Evolutionary conservation across 2,329 filamentous ascomycete species (phyloP).

Genomic region (Alternaria sp.): DNA sequence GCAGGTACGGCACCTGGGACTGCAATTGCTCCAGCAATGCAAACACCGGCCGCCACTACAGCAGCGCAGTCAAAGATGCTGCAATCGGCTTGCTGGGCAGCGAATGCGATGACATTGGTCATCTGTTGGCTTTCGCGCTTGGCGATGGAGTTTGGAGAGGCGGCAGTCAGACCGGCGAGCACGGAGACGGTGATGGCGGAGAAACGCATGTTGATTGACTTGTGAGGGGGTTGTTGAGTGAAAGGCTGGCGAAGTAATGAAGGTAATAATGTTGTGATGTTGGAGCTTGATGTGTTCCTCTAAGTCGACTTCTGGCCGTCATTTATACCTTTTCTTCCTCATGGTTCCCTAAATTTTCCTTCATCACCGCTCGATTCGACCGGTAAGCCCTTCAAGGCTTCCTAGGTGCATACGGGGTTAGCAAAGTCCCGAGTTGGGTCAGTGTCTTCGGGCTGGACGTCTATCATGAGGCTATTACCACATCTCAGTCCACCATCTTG

Average conservation of each 20-base stretch:
- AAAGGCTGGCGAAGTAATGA: constrained; percentile 8
- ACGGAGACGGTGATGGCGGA: constrained; percentile 18
- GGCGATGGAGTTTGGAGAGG: constrained; percentile 17
- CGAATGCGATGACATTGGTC: constrained; percentile 15
- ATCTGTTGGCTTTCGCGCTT: constrained; percentile 17
- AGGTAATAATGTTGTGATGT: constrained; percentile 11
- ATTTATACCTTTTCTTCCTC: constrained; percentile 13
- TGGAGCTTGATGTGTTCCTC: constrained; percentile 7
- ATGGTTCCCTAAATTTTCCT: neutral
- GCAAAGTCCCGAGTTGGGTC: neutral
- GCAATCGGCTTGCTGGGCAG: constrained; percentile 16
- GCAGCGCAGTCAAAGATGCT: constrained; percentile 19
- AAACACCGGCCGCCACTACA: constrained; percentile 13
- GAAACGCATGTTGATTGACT: constrained; percentile 19
- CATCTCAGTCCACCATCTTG: neutral
- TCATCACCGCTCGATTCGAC: neutral
- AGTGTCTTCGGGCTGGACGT: constrained; percentile 4
- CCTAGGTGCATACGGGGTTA: neutral
- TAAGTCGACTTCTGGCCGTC: neutral
- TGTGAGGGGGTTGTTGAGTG: neutral
- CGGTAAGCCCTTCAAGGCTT: neutral
- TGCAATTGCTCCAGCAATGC: constrained; percentile 13
- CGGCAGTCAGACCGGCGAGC: constrained; percentile 16
- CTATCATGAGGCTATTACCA: neutral
- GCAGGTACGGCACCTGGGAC: constrained; percentile 13